phyloP scores from a whole-genome alignment of 805 yeast genomes.

The Teunomyces lycoperdinae region DNA sequence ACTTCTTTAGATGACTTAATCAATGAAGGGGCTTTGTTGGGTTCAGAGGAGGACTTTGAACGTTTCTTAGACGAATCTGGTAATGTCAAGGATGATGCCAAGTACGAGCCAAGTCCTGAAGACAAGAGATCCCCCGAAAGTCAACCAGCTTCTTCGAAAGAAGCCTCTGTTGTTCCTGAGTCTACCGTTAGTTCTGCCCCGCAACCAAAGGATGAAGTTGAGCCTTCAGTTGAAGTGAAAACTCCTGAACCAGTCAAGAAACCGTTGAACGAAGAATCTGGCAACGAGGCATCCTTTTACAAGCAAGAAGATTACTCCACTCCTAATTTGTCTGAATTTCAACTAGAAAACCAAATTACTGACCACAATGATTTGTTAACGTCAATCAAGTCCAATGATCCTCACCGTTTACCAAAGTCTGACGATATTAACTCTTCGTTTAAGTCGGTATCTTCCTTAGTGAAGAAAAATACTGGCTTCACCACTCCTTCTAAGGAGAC shows the following conservation, averaged over 20 bases:
- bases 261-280: neutral
- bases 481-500: conserved; percentile 8
- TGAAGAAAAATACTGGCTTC: neutral
- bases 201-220: neutral
- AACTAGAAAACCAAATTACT: conserved; percentile 37
- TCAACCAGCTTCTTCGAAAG: neutral
- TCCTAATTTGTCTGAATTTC: conserved; percentile 45
- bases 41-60: conserved; percentile 53
- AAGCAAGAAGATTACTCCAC: conserved; percentile 31
- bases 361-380: conserved; percentile 35
- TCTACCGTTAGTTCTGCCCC: neutral
- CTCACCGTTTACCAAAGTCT: conserved; percentile 24
- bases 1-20: conserved; percentile 54
- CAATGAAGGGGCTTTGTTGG: conserved; percentile 45
- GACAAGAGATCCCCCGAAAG: conserved; percentile 11
- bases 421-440: neutral
- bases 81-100: conserved; percentile 47
- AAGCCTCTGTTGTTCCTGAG: neutral
- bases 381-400: conserved; percentile 36
- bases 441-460: neutral
- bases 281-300: conserved; percentile 10
- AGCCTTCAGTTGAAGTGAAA: neutral
- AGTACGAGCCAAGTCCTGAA: conserved; percentile 20
- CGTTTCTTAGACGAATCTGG: conserved; percentile 53
- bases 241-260: neutral